phyloP scores from a whole-genome alignment of 805 yeast genomes.

The Teunomyces funiuensis region DNA sequence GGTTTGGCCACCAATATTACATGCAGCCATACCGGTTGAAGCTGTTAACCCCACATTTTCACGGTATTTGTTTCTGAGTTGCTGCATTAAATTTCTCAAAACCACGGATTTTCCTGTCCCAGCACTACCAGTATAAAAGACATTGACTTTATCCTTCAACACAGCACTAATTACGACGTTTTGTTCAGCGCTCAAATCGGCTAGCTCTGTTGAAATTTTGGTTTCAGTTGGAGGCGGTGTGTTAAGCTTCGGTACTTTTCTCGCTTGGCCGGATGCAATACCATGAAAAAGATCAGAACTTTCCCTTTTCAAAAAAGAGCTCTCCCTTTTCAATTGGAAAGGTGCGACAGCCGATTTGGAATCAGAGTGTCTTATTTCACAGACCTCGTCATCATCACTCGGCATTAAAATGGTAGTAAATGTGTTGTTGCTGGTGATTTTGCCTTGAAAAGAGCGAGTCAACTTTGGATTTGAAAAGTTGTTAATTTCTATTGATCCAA shows the following conservation, averaged over 20 bases:
- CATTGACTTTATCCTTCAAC: slow-evolving; percentile 48
- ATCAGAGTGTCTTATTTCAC: neutral
- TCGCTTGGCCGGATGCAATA: slow-evolving; percentile 18
- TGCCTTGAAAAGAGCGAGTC: slow-evolving; percentile 17
- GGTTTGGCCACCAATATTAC: slow-evolving; percentile 88
- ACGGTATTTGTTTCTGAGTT: slow-evolving; percentile 21
- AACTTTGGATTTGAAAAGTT: slow-evolving; percentile 37
- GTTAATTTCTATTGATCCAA: slow-evolving; percentile 36
- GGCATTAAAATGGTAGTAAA: slow-evolving; percentile 1
- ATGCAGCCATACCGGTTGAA: slow-evolving; percentile 94
- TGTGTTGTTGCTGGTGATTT: slow-evolving; percentile 1
- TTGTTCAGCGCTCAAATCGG: slow-evolving; percentile 41
- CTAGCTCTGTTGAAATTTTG: slow-evolving; percentile 3
- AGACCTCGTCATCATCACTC: slow-evolving; percentile 6
- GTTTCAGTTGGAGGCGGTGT: slow-evolving; percentile 7
- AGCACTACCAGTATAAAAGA: slow-evolving; percentile 81
- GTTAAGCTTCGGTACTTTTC: slow-evolving; percentile 19
- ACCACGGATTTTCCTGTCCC: slow-evolving; percentile 86
- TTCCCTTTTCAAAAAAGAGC: slow-evolving; percentile 20
- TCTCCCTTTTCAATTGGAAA: neutral
- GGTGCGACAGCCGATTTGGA: neutral
- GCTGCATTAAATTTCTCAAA: slow-evolving; percentile 58
- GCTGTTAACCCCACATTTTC: slow-evolving; percentile 85
- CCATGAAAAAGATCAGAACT: slow-evolving; percentile 19
- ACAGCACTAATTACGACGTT: slow-evolving; percentile 49